Percentiles rank a stretch among this genome's conserved stretches.
phyloP scores from a whole-genome alignment of 2,329 filamentous ascomycete genomes.

The Trichoderma atrobrunneum region DNA sequence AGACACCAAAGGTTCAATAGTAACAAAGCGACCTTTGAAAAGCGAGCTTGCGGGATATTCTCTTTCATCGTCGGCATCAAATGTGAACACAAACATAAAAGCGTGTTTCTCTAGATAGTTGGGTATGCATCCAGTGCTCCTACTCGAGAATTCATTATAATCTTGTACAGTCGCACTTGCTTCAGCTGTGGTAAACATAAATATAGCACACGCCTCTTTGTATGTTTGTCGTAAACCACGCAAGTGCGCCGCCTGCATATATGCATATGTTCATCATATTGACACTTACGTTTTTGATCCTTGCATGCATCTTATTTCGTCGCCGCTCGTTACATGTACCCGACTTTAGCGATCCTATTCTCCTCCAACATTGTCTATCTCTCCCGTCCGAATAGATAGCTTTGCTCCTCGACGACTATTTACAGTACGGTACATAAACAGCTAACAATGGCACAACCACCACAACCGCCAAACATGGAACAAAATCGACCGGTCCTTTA shows the following conservation, averaged over 20 bases:
- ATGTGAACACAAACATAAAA: background rate
- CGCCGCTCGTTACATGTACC: background rate
- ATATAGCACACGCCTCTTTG: background rate
- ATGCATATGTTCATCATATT: background rate
- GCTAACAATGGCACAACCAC: background rate
- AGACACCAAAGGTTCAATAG: background rate
- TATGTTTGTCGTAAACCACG: background rate
- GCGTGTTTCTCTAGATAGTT: background rate
- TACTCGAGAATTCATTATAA: background rate
- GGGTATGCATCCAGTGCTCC: background rate
- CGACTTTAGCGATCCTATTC: background rate
- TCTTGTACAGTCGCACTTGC: background rate
- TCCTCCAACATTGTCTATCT: background rate
- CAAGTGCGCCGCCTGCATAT: background rate
- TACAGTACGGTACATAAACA: rapidly evolving
- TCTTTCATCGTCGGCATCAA: background rate
- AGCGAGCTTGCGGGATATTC: background rate
- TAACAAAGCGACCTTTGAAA: background rate
- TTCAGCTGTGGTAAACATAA: background rate
- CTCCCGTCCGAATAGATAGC: background rate
- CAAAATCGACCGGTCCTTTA: too few species aligned
- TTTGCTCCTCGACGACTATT: background rate
- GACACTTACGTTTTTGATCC: background rate
- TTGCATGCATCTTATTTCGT: background rate
- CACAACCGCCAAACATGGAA: background rate